Base-by-base conservation (phyloP, 2,329 filamentous ascomycete species). In the Trichoderma oligosporum region DNA sequence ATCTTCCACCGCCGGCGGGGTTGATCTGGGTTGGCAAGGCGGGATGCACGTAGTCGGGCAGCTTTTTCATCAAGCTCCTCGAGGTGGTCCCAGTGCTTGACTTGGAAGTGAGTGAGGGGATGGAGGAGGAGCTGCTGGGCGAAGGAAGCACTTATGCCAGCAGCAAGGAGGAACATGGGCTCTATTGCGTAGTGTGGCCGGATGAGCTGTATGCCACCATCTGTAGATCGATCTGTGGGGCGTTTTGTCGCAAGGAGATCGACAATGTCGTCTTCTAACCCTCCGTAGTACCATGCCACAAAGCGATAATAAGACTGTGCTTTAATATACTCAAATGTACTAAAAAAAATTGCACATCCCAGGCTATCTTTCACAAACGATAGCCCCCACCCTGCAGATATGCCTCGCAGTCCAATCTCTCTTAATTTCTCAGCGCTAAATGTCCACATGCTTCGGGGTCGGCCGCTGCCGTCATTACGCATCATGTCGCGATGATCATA, bases 161-260 rank as follows among this genome's bases (percentile, higher is more conserved):
- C 88, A 0, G 86, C 68, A 3, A 90, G 74, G 4, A 92, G 73
- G 65, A 91, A 91, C 41, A 81, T 76, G 4, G 88, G 88, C 67
- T 91, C 88, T 24, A 91, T 78, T 56, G 87, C 79, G 67, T 90
- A 92, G 66, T 92, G 87, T 3, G 88, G 88, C 4, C 80, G 79
- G 60, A 92, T 89, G 12, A 87, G 72, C 9, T 70, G 72, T 4
- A 73, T 74, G 12, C 72, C 67, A 16, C 66, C 61, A 4, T 68
- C 66, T 14, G 57, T 59, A 1, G 62, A 60, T 7, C 56, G 48
- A 6, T 62, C 55, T 5, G 61, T 47, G 0, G 79, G 78, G 1
- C 78, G 72, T 65, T 78, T 78, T 57, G 69, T 71, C 7, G 78
- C 78, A 0, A 82, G 70, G 1, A 77, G 63, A 56, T 82, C 74